Evolutionary conservation across 768 basidiomycete genomes (phyloP).

Genomic region (Lenzites betulinus): DNA sequence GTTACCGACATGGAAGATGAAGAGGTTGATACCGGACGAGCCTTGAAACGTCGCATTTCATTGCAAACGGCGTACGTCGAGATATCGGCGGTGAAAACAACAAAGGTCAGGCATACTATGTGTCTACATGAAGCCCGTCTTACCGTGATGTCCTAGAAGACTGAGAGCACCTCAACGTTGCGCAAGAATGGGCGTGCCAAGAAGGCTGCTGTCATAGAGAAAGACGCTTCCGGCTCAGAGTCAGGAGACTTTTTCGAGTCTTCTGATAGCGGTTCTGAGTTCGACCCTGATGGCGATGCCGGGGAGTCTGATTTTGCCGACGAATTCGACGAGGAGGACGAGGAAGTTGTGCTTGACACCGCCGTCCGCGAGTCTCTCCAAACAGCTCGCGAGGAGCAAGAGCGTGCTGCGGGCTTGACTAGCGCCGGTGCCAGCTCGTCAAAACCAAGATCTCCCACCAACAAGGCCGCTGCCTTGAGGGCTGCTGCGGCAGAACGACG

Average conservation of each 20-base stretch:
- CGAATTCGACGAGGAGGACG: conserved; percentile 24
- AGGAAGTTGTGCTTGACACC: conserved; percentile 51
- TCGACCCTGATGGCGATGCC: conserved; percentile 42
- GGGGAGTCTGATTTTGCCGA: conserved; percentile 11
- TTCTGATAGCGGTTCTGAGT: conserved; percentile 63
- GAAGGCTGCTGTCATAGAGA: not conserved
- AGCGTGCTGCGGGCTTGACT: conserved; percentile 36
- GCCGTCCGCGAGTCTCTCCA: conserved; percentile 58
- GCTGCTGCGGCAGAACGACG: conserved; percentile 61
- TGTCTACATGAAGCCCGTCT: not conserved
- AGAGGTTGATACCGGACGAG: conserved; percentile 6
- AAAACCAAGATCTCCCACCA: conserved; percentile 33
- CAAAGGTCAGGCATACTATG: conserved; percentile 17
- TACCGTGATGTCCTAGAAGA: not conserved
- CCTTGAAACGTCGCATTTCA: conserved; percentile 25
- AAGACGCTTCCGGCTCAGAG: conserved; percentile 13
- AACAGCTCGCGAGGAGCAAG: conserved; percentile 32
- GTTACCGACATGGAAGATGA: conserved; percentile 11
- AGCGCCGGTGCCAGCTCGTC: conserved; percentile 37
- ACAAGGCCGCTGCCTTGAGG: conserved; percentile 43
- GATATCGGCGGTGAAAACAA: conserved; percentile 15
- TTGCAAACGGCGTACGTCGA: conserved; percentile 27
- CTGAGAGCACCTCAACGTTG: not conserved
- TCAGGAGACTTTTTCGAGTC: conserved; percentile 49
- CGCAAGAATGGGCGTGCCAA: conserved; percentile 12